Conservation (phyloP, 2,329 filamentous ascomycete species). For the Dactylellina cionopaga region DNA sequence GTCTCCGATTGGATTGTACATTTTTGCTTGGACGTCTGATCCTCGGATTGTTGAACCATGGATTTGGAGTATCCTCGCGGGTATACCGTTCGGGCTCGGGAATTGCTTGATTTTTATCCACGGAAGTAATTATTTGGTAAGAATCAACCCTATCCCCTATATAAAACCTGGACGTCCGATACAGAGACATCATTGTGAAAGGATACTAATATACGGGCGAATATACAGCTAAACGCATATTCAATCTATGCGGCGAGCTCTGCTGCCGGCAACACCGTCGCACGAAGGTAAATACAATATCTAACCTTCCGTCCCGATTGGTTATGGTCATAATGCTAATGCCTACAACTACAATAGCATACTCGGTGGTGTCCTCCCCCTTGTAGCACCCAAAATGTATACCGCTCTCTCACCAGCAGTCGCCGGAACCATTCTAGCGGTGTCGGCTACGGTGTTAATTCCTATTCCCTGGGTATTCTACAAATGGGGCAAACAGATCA, state of each 20-base stretch:
- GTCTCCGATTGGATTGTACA: constrained; percentile 80
- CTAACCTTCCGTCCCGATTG: neutral
- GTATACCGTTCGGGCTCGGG: constrained; percentile 80
- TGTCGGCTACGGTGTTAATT: constrained; percentile 77
- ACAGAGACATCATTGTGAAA: neutral
- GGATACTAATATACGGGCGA: neutral
- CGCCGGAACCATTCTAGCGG: constrained; percentile 64
- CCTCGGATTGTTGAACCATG: constrained; percentile 76
- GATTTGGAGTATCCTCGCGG: constrained; percentile 80
- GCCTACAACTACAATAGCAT: constrained; percentile 62
- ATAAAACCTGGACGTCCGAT: neutral
- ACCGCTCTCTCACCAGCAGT: constrained; percentile 68
- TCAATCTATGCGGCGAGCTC: constrained; percentile 84
- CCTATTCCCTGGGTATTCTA: constrained; percentile 86
- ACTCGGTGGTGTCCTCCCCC: constrained; percentile 79
- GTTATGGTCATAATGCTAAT: neutral
- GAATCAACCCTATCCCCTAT: neutral
- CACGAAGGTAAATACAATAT: constrained; percentile 63
- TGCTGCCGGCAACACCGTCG: constrained; percentile 80
- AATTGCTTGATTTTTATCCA: constrained; percentile 86
- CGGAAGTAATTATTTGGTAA: constrained; percentile 78
- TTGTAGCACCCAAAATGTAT: constrained; percentile 80
- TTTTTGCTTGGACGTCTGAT: constrained; percentile 88
- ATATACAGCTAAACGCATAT: constrained; percentile 66
- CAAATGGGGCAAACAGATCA: constrained; percentile 67